These are phyloP conservation scores for Physaria fendleri DNA, from an alignment of 345 rosid genomes.

Conservation along the genomic window DNA sequence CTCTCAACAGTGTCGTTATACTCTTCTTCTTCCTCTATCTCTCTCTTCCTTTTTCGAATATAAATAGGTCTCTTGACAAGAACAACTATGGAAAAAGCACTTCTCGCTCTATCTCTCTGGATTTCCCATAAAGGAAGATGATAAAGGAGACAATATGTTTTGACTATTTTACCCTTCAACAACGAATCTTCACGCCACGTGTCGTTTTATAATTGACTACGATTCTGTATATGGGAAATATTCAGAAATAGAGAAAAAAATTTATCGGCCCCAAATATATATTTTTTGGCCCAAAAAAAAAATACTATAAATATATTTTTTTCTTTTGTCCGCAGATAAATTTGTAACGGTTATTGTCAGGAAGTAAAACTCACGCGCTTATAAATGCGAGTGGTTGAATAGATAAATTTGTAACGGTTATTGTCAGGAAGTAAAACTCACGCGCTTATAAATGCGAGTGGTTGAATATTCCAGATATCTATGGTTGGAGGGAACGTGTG, in stretches of 20 bases:
- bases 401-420: constrained; percentile 3
- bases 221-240: constrained; percentile 5
- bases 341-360: constrained; percentile 6
- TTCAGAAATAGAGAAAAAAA: too few relatives aligned
- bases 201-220: background rate
- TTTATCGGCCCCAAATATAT: too few relatives aligned
- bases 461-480: constrained; percentile 7
- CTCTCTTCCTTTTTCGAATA: background rate
- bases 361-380: background rate
- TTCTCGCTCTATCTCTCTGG: constrained; percentile 25
- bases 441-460: constrained; percentile 13
- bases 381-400: background rate
- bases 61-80: constrained; percentile 7
- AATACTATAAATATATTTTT: too few relatives aligned
- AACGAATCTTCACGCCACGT: constrained; percentile 11
- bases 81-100: constrained; percentile 11
- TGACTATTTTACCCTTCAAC: constrained; percentile 8
- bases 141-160: background rate
- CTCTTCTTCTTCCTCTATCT: constrained; percentile 20
- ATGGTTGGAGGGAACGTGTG: constrained; percentile 6
- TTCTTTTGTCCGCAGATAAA: background rate
- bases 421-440: background rate
- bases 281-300: too few relatives aligned
- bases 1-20: constrained; percentile 9
- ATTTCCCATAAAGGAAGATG: constrained; percentile 7